Conservation (phyloP, 257 asterid genomes). For the Thymus quinquecostatus region DNA sequence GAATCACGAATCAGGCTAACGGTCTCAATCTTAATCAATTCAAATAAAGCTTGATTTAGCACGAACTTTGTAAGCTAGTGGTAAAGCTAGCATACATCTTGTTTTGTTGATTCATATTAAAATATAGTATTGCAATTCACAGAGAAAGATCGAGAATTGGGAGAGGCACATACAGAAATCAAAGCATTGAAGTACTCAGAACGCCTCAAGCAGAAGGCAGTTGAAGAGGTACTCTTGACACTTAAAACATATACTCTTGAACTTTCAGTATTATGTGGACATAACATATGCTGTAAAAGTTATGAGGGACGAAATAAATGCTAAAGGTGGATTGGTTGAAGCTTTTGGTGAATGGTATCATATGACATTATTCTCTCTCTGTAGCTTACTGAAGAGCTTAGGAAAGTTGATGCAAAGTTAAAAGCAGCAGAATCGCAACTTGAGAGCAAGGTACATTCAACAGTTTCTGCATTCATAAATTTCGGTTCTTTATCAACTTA, state of each 20-base stretch:
- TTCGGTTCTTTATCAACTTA: constrained; percentile 6
- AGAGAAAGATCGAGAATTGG: constrained; percentile 85
- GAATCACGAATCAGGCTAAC: constrained; percentile 28
- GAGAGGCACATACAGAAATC: constrained; percentile 76
- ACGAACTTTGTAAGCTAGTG: constrained; percentile 11
- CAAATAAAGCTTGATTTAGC: constrained; percentile 17
- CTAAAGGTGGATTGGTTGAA: background rate
- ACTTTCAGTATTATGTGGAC: constrained; percentile 2
- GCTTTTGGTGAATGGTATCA: constrained; percentile 26
- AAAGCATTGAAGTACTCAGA: constrained; percentile 75
- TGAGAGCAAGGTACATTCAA: constrained; percentile 70
- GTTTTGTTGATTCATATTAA: constrained; percentile 23
- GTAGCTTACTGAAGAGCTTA: constrained; percentile 75
- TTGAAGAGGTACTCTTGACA: constrained; percentile 69
- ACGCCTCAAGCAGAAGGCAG: constrained; percentile 82
- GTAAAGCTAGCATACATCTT: background rate
- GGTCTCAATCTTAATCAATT: constrained; percentile 7
- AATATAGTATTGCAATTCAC: constrained; percentile 33
- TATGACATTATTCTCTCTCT: constrained; percentile 27
- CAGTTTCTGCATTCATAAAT: constrained; percentile 7
- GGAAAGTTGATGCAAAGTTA: constrained; percentile 73
- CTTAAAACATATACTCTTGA: background rate
- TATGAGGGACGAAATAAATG: background rate
- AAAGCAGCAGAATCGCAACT: constrained; percentile 69
- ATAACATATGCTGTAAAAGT: constrained; percentile 5